Conservation (phyloP, 768 basidiomycete species). For the Russula vinacea region DNA sequence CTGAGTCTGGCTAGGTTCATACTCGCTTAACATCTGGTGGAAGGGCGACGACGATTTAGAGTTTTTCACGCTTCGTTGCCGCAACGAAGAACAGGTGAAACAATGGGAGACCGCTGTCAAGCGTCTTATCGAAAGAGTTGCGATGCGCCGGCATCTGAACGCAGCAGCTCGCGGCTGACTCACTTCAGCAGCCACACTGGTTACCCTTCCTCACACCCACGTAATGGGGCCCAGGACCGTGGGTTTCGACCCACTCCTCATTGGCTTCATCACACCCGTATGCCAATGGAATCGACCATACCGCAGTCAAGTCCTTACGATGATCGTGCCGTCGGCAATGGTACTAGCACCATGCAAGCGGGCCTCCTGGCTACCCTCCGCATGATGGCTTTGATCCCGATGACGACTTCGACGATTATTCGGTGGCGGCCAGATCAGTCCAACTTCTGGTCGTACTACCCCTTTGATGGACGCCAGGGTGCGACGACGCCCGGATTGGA, state of each 20-base stretch:
- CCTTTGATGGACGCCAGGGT: slow-evolving; percentile 54
- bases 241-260: slow-evolving; percentile 30
- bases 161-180: slow-evolving; percentile 53
- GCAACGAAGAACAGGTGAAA: slow-evolving; percentile 85
- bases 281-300: slow-evolving; percentile 30
- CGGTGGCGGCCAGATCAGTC: slow-evolving; percentile 45
- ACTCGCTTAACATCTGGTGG: slow-evolving; percentile 91
- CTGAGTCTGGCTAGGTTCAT: slow-evolving; percentile 43
- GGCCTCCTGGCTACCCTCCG: slow-evolving; percentile 56
- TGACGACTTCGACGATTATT: slow-evolving; percentile 77
- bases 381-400: slow-evolving; percentile 72
- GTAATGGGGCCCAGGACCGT: slow-evolving; percentile 17
- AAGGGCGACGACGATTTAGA: slow-evolving; percentile 91
- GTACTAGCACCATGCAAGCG: slow-evolving; percentile 39
- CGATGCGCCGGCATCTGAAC: slow-evolving; percentile 68
- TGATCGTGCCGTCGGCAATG: slow-evolving; percentile 23
- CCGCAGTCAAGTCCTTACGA: slow-evolving; percentile 27
- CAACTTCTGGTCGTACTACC: slow-evolving; percentile 69
- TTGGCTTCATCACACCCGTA: slow-evolving; percentile 30
- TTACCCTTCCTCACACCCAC: slow-evolving; percentile 36
- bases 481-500: slow-evolving; percentile 23
- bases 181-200: slow-evolving; percentile 47
- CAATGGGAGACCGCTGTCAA: slow-evolving; percentile 92
- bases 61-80: slow-evolving; percentile 90
- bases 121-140: slow-evolving; percentile 76